A percentile compares a stretch with the other conserved stretches of the same genome.
Conservation (phyloP, 768 basidiomycete genomes). For the Podaxis pistillaris region DNA sequence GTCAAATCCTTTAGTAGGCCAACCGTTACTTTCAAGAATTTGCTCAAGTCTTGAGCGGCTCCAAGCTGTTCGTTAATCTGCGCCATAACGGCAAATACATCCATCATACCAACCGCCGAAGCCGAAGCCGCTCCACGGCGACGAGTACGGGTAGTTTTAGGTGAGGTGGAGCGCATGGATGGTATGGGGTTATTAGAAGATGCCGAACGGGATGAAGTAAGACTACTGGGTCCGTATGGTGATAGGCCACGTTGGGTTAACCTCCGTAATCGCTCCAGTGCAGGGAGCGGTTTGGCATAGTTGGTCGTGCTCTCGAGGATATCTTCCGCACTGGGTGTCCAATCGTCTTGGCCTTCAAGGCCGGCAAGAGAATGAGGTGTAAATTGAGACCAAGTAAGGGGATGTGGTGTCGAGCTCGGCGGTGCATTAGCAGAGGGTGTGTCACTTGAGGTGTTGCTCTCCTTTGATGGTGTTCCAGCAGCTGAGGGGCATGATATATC, state of each 20-base stretch:
- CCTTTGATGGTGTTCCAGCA: conserved; percentile 17
- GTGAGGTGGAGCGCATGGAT: conserved; percentile 1
- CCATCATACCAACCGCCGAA: conserved; percentile 63
- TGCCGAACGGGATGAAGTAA: background rate
- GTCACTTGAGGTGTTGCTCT: conserved; percentile 10
- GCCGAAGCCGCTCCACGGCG: conserved; percentile 17
- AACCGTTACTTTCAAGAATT: conserved; percentile 70
- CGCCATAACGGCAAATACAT: conserved; percentile 73
- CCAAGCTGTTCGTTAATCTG: conserved; percentile 83
- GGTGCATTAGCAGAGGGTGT: conserved; percentile 10
- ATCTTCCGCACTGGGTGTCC: conserved; percentile 51
- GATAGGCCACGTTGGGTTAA: conserved; percentile 27
- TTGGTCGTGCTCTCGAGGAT: conserved; percentile 74
- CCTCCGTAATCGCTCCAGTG: conserved; percentile 65
- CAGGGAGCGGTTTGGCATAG: conserved; percentile 63
- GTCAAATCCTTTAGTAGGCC: conserved; percentile 75
- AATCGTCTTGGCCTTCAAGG: conserved; percentile 27
- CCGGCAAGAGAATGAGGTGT: conserved; percentile 14
- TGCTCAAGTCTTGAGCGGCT: conserved; percentile 59
- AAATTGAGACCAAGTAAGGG: background rate
- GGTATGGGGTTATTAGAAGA: background rate
- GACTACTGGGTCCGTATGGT: background rate
- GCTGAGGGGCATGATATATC: background rate
- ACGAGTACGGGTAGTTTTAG: conserved; percentile 12
- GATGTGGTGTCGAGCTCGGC: conserved; percentile 1